These are phyloP conservation scores for Wallemia ichthyophaga DNA, from an alignment of 1,284 basidiomycete species.

Conservation along the genomic window DNA sequence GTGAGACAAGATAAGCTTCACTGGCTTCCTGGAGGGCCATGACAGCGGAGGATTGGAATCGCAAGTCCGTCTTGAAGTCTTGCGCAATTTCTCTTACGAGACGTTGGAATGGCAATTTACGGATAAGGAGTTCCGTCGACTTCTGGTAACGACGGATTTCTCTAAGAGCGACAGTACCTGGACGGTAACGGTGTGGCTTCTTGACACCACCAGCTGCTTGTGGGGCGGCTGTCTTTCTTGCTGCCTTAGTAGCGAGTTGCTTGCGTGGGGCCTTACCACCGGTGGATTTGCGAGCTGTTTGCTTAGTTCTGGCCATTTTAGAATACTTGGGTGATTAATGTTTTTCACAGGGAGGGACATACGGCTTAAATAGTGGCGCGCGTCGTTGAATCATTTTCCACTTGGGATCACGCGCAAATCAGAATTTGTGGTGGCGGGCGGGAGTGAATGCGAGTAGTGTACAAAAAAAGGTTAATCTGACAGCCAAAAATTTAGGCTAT, in stretches of 20 bases:
- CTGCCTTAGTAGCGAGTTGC: slow-evolving; percentile 20
- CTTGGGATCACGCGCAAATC: too few relatives aligned
- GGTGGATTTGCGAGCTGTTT: too few relatives aligned
- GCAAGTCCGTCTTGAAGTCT: slow-evolving; percentile 29
- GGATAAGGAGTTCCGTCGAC: slow-evolving; percentile 33
- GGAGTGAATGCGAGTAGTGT: too few relatives aligned
- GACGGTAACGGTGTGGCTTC: slow-evolving; percentile 29
- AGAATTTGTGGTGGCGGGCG: too few relatives aligned
- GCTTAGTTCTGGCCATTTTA: slow-evolving; percentile 9
- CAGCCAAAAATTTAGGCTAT: too few relatives aligned
- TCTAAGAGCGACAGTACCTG: slow-evolving; percentile 24
- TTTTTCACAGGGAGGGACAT: too few relatives aligned
- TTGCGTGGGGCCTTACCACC: slow-evolving; percentile 13
- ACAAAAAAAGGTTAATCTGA: too few relatives aligned
- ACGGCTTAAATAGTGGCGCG: too few relatives aligned
- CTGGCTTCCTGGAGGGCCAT: slow-evolving; percentile 44
- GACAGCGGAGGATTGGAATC: slow-evolving; percentile 33
- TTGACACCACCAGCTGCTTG: slow-evolving; percentile 25
- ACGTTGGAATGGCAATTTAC: slow-evolving; percentile 75
- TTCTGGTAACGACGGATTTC: slow-evolving; percentile 27
- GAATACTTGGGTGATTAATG: slow-evolving; percentile 4
- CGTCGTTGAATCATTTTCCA: too few relatives aligned
- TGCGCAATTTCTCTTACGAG: slow-evolving; percentile 47
- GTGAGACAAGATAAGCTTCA: slow-evolving; percentile 26
- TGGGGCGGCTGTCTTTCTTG: slow-evolving; percentile 20